Evolutionary conservation across 1,284 basidiomycete genomes (phyloP).

Genomic region (Rhizoctonia solani): DNA sequence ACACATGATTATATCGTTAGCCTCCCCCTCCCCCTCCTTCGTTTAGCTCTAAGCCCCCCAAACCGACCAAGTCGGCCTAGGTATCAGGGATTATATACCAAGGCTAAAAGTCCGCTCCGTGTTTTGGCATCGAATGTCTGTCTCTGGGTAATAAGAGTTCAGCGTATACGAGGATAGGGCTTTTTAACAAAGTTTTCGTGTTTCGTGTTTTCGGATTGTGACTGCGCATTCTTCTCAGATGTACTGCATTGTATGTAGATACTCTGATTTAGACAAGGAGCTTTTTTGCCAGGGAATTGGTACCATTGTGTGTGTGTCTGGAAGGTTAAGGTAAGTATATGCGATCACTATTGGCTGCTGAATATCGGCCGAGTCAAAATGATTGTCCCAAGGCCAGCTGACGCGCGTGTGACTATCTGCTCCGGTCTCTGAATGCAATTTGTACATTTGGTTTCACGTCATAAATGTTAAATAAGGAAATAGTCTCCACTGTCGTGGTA

Average conservation of each 20-base stretch:
- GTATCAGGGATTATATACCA: background rate
- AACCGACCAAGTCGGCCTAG: conserved; percentile 3
- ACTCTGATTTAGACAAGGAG: background rate
- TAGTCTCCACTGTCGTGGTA: too few species aligned
- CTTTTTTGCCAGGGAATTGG: too few species aligned
- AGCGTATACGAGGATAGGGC: background rate
- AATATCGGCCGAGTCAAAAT: too few species aligned
- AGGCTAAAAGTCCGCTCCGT: background rate
- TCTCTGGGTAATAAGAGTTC: background rate
- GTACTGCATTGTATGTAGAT: background rate
- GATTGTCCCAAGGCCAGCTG: too few species aligned
- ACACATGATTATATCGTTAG: too few species aligned
- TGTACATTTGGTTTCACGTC: too few species aligned
- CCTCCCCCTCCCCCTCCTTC: background rate
- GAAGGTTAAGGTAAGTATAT: too few species aligned
- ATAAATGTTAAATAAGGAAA: too few species aligned
- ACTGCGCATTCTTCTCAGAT: background rate
- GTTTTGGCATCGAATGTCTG: background rate
- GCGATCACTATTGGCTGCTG: too few species aligned
- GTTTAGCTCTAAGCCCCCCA: conserved; percentile 2
- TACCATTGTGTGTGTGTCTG: too few species aligned
- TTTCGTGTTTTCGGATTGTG: background rate
- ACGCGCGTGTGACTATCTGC: too few species aligned
- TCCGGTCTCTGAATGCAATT: too few species aligned
- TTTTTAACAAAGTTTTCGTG: background rate